phyloP scores from a whole-genome alignment of 139 green algal genomes.

The Microglena sp. region DNA sequence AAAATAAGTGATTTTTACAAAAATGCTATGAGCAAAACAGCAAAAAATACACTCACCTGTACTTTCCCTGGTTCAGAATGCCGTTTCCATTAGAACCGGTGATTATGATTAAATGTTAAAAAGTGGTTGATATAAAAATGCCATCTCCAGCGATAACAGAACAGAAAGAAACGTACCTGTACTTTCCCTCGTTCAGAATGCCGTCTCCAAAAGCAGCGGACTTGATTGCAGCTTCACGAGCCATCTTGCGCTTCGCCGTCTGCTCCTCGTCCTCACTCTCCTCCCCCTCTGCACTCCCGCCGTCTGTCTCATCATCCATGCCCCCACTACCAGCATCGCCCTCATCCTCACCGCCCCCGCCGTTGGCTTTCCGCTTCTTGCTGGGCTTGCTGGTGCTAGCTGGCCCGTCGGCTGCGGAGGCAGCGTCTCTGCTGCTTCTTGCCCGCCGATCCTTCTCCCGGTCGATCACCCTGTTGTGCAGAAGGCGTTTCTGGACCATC shows the following conservation, averaged over 20 bases:
- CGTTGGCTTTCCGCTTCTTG: not conserved
- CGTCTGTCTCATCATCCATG: slow-evolving; percentile 8
- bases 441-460: slow-evolving; percentile 14
- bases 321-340: not conserved
- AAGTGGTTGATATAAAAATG: too few species aligned
- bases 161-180: too few species aligned
- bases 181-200: slow-evolving; percentile 13
- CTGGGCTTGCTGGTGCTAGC: not conserved
- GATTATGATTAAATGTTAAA: too few species aligned
- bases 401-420: too few species aligned
- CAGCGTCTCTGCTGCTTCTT: too few species aligned
- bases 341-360: slow-evolving; percentile 5
- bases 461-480: slow-evolving; percentile 48
- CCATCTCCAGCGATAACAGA: too few species aligned
- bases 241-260: not conserved
- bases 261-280: not conserved
- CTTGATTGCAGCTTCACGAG: slow-evolving; percentile 9
- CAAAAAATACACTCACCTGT: too few species aligned
- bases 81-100: too few species aligned
- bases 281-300: slow-evolving; percentile 5
- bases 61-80: too few species aligned
- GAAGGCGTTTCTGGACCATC: slow-evolving; percentile 59
- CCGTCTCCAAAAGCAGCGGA: slow-evolving; percentile 18
- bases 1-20: too few species aligned
- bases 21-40: too few species aligned